These are phyloP conservation scores for Aquilaria yunnanensis DNA, from an alignment of 345 rosid species.

Conservation along the genomic window DNA sequence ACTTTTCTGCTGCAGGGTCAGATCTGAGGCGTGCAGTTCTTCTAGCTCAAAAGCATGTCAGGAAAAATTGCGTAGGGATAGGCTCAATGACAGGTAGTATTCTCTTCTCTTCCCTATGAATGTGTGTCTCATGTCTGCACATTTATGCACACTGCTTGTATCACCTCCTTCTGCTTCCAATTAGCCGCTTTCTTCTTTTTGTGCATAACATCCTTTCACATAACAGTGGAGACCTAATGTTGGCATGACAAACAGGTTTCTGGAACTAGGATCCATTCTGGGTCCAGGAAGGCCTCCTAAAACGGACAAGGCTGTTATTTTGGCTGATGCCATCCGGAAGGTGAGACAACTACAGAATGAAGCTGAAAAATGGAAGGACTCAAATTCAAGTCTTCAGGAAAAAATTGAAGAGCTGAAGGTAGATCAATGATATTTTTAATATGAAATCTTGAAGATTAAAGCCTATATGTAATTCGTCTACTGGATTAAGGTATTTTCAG, in stretches of 20 bases:
- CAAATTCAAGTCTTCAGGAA: conserved; percentile 80
- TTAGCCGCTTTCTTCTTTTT: neutral
- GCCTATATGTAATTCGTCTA: too few relatives aligned
- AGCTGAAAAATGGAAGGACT: conserved; percentile 78
- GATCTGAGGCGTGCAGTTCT: conserved; percentile 51
- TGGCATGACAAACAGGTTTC: conserved; percentile 48
- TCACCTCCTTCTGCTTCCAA: too few relatives aligned
- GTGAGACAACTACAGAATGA: conserved; percentile 72
- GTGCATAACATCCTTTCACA: neutral
- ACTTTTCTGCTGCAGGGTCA: conserved; percentile 27
- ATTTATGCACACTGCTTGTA: too few relatives aligned
- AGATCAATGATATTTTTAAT: conserved; percentile 3
- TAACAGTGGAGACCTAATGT: conserved; percentile 2
- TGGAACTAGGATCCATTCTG: conserved; percentile 75
- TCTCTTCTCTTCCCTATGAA: too few relatives aligned
- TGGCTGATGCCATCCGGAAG: conserved; percentile 74
- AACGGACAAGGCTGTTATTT: conserved; percentile 83
- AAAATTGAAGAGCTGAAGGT: conserved; percentile 76
- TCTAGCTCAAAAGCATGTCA: conserved; percentile 95
- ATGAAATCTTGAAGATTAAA: too few relatives aligned
- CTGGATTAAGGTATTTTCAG: neutral
- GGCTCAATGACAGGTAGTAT: conserved; percentile 82
- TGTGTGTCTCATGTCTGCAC: too few relatives aligned
- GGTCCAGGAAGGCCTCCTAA: conserved; percentile 92
- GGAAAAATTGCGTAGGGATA: conserved; percentile 95